A percentile compares a stretch with the other conserved stretches of the same genome.
Evolutionary conservation across 2,329 filamentous ascomycete species (phyloP).

Genomic region (Diplodia mutila): DNA sequence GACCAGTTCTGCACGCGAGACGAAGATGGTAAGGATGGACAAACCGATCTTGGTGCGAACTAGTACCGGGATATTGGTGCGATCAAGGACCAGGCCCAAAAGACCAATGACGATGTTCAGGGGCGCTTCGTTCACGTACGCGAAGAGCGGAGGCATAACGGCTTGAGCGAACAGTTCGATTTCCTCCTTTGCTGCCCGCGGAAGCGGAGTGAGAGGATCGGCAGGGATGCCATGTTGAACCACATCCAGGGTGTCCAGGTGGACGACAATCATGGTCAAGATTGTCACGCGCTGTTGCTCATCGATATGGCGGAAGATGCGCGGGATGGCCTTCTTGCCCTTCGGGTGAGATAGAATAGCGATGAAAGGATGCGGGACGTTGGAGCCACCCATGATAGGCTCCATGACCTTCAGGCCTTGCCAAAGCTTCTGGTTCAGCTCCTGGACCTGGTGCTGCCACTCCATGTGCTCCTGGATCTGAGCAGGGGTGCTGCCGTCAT

Average conservation of each 20-base stretch:
- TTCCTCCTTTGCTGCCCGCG: constrained; percentile 76
- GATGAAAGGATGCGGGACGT: constrained; percentile 85
- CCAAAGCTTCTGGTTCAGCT: constrained; percentile 84
- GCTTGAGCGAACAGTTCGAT: constrained; percentile 87
- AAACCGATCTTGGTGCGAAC: constrained; percentile 86
- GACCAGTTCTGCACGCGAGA: constrained; percentile 90
- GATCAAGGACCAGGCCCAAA: constrained; percentile 79
- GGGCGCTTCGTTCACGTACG: constrained; percentile 87
- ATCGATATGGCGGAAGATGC: constrained; percentile 90
- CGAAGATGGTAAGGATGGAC: constrained; percentile 87
- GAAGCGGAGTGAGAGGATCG: constrained; percentile 73
- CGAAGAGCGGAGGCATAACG: constrained; percentile 88
- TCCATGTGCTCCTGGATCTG: constrained; percentile 75
- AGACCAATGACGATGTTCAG: constrained; percentile 90
- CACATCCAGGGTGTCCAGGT: constrained; percentile 90
- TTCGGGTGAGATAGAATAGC: constrained; percentile 92
- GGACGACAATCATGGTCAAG: constrained; percentile 91
- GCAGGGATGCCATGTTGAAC: constrained; percentile 71
- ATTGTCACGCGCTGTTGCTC: constrained; percentile 93
- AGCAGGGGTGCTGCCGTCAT: constrained; percentile 67
- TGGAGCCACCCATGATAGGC: constrained; percentile 68
- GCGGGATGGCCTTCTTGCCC: constrained; percentile 93
- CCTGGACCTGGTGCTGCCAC: constrained; percentile 72
- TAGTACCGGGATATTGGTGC: constrained; percentile 81
- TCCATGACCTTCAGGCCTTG: constrained; percentile 87